Base-by-base conservation (phyloP, 2,329 filamentous ascomycete species). In the Alternaria triticimaculans region DNA sequence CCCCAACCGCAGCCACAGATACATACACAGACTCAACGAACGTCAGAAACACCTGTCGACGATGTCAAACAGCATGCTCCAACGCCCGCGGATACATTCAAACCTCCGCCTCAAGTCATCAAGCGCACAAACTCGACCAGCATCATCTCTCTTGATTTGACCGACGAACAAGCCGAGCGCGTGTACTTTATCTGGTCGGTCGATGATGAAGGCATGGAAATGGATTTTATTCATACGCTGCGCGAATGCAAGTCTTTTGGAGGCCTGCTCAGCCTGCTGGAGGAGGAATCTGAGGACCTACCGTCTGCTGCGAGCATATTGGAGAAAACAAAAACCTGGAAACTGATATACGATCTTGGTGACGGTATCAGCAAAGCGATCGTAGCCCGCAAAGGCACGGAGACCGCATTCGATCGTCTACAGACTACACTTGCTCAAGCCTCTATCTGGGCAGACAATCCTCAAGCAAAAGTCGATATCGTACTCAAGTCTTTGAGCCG, bases 381-480 rank as follows among this genome's bases (percentile, higher is more conserved):
- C 5, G 12, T 65, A 20, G 50, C 49, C 20, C 64, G 49, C 26
- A 58, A 51, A 37, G 62, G 56, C 15, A 58, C 48, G 10, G 65
- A 69, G 21, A 41, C n/a, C n/a, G 63, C 50, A 5, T 71, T 68
- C 18, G 51, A 62, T 18, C 58, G 61, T 23, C 55, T 70, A 25
- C 51, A 58, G 6, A 49, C n/a, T 33, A 49, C 58, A 15, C 43
- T 69, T 37, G 55, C 56, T 10, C 50, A 63, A 37, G 43, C 41
- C 12, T 37, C 55, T 20, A 20, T 60, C n/a, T 60, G 60, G 62
- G 14, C 15, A 7, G 41, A 46, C 23, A 33, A 54, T 14, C n/a
- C 21, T 7, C 12, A 53, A 8, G 43, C 37, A 5, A 58, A 46
- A 44, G 30, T 69, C 41, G 25, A 55, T 18, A 28, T 67, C 25